Evolutionary conservation across 2,329 filamentous ascomycete genomes (phyloP).

Genomic region (Neopestalotiopsis clavispora): DNA sequence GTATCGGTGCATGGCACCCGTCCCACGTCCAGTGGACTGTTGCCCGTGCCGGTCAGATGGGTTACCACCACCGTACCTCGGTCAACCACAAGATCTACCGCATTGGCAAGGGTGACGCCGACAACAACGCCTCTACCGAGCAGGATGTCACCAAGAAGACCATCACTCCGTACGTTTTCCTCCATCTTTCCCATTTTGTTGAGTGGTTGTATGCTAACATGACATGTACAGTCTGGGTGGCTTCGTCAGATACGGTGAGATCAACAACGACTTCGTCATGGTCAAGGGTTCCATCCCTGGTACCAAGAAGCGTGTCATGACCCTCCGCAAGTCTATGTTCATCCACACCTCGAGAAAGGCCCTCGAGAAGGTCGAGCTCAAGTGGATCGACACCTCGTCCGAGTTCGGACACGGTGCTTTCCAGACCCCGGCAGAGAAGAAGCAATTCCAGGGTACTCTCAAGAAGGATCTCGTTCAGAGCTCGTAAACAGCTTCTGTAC

Average conservation of each 20-base stretch:
- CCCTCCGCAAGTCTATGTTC: slow-evolving; percentile 98
- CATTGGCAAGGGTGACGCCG: slow-evolving; percentile 89
- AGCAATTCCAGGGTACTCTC: slow-evolving; percentile 95
- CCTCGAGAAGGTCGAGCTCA: slow-evolving; percentile 99
- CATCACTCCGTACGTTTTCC: slow-evolving; percentile 91
- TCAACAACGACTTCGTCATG: slow-evolving; percentile 99
- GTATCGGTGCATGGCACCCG: slow-evolving; percentile 99
- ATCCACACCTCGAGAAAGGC: slow-evolving; percentile 93
- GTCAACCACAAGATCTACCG: slow-evolving; percentile 99
- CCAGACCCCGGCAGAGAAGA: slow-evolving; percentile 99
- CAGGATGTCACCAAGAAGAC: slow-evolving; percentile 98
- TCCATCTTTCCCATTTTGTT: background rate
- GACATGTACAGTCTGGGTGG: slow-evolving; percentile 79
- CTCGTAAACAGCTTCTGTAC: slow-evolving; percentile 42
- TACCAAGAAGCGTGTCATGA: slow-evolving; percentile 99
- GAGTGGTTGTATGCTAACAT: slow-evolving; percentile 5
- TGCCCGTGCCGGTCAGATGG: slow-evolving; percentile 98
- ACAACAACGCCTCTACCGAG: slow-evolving; percentile 92
- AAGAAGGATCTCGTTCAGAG: slow-evolving; percentile 86
- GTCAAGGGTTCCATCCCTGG: slow-evolving; percentile 97
- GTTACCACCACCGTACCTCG: slow-evolving; percentile 99
- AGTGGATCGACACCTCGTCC: slow-evolving; percentile 99
- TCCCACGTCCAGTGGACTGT: slow-evolving; percentile 99
- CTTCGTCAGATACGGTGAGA: slow-evolving; percentile 98
- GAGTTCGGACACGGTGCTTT: slow-evolving; percentile 99